A percentile compares a stretch with the other conserved stretches of the same genome.
Conservation (phyloP, 2,329 filamentous ascomycete genomes). For the Orbilia javanica region DNA sequence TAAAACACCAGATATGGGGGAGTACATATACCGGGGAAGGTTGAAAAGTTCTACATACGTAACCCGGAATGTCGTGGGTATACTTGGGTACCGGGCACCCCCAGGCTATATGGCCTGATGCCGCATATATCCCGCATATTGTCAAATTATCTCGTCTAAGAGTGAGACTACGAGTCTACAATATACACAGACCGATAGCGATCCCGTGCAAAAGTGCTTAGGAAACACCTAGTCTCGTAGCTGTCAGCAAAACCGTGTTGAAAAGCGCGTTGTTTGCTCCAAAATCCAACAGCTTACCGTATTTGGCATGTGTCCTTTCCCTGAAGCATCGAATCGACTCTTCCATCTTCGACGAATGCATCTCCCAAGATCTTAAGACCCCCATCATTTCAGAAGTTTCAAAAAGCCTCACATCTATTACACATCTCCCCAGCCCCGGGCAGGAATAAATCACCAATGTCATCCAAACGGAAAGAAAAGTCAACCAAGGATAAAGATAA, state of each 20-base stretch:
- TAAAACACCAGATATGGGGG: no score
- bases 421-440: background rate
- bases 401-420: background rate
- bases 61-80: no score
- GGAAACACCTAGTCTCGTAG: background rate
- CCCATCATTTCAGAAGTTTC: background rate
- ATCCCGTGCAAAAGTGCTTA: no score
- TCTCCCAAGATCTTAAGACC: background rate
- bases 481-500: slow-evolving; percentile 59
- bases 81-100: no score
- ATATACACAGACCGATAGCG: no score
- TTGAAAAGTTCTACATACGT: no score
- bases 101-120: background rate
- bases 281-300: slow-evolving; percentile 34
- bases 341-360: background rate
- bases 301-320: slow-evolving; percentile 21
- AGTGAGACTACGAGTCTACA: no score
- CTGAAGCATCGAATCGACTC: background rate
- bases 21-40: no score
- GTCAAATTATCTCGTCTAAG: no score
- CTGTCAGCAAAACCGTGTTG: no score
- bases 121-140: background rate
- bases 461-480: slow-evolving; percentile 24
- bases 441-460: slow-evolving; percentile 19
- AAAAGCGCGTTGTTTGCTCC: slow-evolving; percentile 23